Conservation (phyloP, 352 stramenopile species). For the Phytophthora agathidicida region DNA sequence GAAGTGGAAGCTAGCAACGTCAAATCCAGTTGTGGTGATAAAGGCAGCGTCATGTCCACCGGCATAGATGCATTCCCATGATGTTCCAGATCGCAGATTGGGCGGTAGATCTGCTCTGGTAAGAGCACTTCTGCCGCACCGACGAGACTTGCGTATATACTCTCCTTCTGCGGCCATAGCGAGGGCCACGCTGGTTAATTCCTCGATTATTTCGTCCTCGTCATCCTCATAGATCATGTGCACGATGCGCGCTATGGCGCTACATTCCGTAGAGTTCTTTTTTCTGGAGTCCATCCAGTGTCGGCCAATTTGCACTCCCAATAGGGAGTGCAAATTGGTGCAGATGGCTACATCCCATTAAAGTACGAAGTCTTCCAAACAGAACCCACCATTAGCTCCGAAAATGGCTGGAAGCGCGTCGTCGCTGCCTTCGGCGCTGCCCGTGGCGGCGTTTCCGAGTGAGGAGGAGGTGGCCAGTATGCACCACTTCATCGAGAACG, state of each 20-base stretch:
- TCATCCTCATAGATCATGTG: neutral
- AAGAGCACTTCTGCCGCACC: neutral
- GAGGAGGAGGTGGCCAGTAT: slow-evolving; percentile 75
- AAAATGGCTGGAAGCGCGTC: slow-evolving; percentile 43
- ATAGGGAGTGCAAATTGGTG: no score
- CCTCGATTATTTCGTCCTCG: neutral
- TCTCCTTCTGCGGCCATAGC: neutral
- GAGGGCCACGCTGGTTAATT: neutral
- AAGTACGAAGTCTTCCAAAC: no score
- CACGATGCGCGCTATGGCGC: neutral
- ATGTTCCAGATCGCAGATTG: slow-evolving; percentile 1
- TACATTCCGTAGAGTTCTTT: no score
- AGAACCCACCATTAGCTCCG: neutral
- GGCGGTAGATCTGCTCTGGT: slow-evolving; percentile 6
- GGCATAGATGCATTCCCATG: slow-evolving; percentile 18
- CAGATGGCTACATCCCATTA: no score
- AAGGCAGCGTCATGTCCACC: slow-evolving; percentile 20
- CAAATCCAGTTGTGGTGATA: slow-evolving; percentile 22
- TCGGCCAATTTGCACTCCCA: no score
- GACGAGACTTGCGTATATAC: neutral
- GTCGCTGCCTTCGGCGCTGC: slow-evolving; percentile 10
- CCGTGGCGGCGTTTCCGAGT: slow-evolving; percentile 16
- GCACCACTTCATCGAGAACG: slow-evolving; percentile 87
- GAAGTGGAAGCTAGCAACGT: slow-evolving; percentile 16
- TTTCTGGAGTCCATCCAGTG: no score